A percentile compares a stretch with the other conserved stretches of the same genome.
Conservation (phyloP, 768 basidiomycete genomes). For the Chalciporus chontae region DNA sequence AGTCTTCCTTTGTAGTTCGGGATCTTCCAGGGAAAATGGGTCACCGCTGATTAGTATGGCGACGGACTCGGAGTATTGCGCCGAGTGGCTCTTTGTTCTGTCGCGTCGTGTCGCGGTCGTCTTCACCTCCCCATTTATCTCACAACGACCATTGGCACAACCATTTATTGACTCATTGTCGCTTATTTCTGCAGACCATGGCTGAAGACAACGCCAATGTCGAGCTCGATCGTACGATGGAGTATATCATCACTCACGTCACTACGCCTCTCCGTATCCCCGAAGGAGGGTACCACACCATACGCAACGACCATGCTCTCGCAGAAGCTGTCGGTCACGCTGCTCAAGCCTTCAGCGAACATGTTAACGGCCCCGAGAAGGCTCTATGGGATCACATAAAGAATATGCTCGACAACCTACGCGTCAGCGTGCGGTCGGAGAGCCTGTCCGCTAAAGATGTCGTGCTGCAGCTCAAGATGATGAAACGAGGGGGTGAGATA, state of each 20-base stretch:
- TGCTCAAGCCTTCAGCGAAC: conserved; percentile 16
- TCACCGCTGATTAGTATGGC: too few species aligned
- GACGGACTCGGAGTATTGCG: too few species aligned
- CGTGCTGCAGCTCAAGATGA: conserved; percentile 11
- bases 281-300: conserved; percentile 28
- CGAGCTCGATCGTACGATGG: background rate
- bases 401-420: conserved; percentile 24
- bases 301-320: conserved; percentile 25
- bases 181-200: too few species aligned
- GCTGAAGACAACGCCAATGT: too few species aligned
- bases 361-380: conserved; percentile 3
- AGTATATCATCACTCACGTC: conserved; percentile 35
- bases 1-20: too few species aligned
- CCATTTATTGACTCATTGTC: too few species aligned
- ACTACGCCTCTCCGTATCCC: conserved; percentile 34
- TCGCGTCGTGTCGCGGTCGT: too few species aligned
- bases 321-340: conserved; percentile 14
- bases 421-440: conserved; percentile 5
- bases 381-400: conserved; percentile 25
- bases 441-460: conserved; percentile 7
- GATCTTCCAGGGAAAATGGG: too few species aligned
- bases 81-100: too few species aligned
- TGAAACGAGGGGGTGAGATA: conserved; percentile 22
- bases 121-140: too few species aligned
- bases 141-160: too few species aligned